Conservation (phyloP, 176 grass and related monocot genomes). For the Oryza brachyantha region DNA sequence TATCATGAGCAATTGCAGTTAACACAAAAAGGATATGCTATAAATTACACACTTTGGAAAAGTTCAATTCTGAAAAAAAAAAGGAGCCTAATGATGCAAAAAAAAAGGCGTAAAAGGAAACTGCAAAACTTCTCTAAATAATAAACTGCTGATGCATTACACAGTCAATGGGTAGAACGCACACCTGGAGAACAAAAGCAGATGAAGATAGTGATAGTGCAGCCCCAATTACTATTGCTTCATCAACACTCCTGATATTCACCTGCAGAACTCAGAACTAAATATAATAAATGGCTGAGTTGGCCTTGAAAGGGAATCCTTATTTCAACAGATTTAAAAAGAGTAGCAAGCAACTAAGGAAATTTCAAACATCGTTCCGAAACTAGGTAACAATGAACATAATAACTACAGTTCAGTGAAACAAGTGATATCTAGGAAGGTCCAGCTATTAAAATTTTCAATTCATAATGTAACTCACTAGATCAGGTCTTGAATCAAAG, state of each 20-base stretch:
- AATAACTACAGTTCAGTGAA: not conserved
- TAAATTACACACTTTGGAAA: not conserved
- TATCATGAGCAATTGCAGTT: not conserved
- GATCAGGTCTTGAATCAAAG: conserved; percentile 85
- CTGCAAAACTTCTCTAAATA: not conserved
- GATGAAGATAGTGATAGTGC: conserved; percentile 98
- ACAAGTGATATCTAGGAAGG: not conserved
- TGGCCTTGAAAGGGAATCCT: not conserved
- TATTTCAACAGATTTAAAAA: not conserved
- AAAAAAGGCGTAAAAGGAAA: not conserved
- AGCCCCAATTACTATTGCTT: conserved; percentile 97
- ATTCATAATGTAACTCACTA: conserved; percentile 36
- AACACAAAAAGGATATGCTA: conserved; percentile 8
- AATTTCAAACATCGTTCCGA: not conserved
- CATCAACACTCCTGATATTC: conserved; percentile 94
- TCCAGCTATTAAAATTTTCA: not conserved
- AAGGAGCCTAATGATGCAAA: not conserved
- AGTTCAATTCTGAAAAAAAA: conserved; percentile 4
- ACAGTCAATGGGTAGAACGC: not conserved
- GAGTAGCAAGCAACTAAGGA: not conserved
- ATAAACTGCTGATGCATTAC: not conserved
- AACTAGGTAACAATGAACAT: not conserved
- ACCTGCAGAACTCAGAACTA: conserved; percentile 48
- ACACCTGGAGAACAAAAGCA: conserved; percentile 99
- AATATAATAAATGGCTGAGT: conserved; percentile 1